phyloP scores from a whole-genome alignment of 352 stramenopile genomes.

The Aphanomyces euteiches region DNA sequence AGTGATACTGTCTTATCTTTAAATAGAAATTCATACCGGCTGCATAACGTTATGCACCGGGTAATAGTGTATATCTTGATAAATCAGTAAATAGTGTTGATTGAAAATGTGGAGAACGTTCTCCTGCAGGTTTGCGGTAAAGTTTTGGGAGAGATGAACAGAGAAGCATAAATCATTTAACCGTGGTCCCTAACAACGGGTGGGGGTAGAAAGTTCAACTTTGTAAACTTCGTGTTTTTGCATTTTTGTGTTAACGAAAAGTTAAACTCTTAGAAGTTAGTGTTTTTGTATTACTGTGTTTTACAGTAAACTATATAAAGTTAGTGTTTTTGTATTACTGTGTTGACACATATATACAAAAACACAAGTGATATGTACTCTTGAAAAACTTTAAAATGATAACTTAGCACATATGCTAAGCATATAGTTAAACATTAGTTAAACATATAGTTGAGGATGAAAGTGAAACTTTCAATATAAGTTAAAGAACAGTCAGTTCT shows the following conservation, averaged over 20 bases:
- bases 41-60: conserved; percentile 1
- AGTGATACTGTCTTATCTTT: conserved; percentile 7
- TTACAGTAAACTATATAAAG: conserved; percentile 19
- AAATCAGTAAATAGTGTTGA: conserved; percentile 27
- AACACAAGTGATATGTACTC: conserved; percentile 4
- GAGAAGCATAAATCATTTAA: conserved; percentile 9
- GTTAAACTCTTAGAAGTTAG: neutral
- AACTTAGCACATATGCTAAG: conserved; percentile 20
- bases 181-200: conserved; percentile 2
- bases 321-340: conserved; percentile 7
- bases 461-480: too few relatives aligned
- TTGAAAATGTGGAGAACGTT: conserved; percentile 12
- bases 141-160: conserved; percentile 10
- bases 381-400: conserved; percentile 7
- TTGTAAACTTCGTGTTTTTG: conserved; percentile 9
- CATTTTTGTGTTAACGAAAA: conserved; percentile 8
- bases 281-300: conserved; percentile 5
- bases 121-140: conserved; percentile 19
- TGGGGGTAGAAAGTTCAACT: conserved; percentile 15
- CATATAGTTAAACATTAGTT: conserved; percentile 23
- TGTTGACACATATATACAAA: conserved; percentile 18
- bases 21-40: neutral
- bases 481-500: too few relatives aligned
- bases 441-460: conserved; percentile 18
- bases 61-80: conserved; percentile 24